Evolutionary conservation across 768 basidiomycete species (phyloP).

Genomic region (Amanita rimosa): DNA sequence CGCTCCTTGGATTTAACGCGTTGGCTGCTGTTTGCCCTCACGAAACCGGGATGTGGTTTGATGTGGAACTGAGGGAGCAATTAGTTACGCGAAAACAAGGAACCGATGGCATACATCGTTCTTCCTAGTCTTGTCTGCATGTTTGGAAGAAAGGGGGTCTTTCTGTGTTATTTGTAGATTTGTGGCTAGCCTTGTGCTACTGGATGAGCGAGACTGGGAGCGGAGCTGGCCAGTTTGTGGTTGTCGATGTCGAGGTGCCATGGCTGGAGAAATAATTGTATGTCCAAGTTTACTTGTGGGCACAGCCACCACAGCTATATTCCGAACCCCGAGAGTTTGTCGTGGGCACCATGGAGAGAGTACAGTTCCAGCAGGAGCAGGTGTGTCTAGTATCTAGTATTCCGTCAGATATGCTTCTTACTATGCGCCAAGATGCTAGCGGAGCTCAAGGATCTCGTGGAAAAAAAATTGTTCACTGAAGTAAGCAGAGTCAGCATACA

Average conservation of each 20-base stretch:
- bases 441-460: constrained; percentile 86
- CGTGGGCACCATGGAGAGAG: constrained; percentile 69
- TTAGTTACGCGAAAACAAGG: constrained; percentile 12
- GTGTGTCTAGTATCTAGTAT: constrained; percentile 18
- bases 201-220: constrained; percentile 54
- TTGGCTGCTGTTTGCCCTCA: constrained; percentile 23
- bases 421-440: constrained; percentile 60
- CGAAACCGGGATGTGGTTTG: constrained; percentile 18
- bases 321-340: no score
- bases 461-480: constrained; percentile 76
- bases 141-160: constrained; percentile 28
- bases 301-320: constrained; percentile 2
- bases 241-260: constrained; percentile 41
- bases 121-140: constrained; percentile 45
- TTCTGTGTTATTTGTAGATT: constrained; percentile 65
- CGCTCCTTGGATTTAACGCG: constrained; percentile 24
- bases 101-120: constrained; percentile 28
- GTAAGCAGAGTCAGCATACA: constrained; percentile 26
- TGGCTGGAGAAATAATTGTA: constrained; percentile 12
- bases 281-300: constrained; percentile 4
- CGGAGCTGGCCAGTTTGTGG: constrained; percentile 36
- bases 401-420: constrained; percentile 1
- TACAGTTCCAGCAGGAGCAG: constrained; percentile 92
- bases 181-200: constrained; percentile 43
- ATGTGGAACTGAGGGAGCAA: constrained; percentile 14